Evolutionary conservation across 2,329 filamentous ascomycete genomes (phyloP).

Genomic region (Ilyonectria robusta): DNA sequence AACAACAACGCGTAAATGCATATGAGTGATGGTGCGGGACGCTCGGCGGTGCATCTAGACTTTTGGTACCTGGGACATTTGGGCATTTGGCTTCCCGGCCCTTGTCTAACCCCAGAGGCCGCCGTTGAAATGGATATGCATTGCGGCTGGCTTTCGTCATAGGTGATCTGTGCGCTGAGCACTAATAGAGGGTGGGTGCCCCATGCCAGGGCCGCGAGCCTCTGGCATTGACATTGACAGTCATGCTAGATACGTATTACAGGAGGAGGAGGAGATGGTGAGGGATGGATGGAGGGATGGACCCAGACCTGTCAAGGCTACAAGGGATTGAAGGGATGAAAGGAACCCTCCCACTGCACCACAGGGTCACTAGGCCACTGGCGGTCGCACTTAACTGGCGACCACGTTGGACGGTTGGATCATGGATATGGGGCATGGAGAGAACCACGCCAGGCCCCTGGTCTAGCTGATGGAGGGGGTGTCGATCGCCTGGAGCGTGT

Average conservation of each 20-base stretch:
- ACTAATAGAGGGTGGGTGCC: no score
- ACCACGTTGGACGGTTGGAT: not conserved
- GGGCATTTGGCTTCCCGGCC: not conserved
- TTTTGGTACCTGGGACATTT: not conserved
- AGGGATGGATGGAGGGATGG: not conserved
- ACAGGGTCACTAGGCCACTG: not conserved
- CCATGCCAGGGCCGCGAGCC: no score
- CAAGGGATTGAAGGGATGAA: not conserved
- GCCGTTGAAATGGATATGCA: not conserved
- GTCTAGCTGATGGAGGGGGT: slow-evolving; percentile 27
- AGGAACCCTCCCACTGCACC: not conserved
- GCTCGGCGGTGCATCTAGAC: not conserved
- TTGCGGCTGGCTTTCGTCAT: slow-evolving; percentile 13
- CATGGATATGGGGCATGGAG: not conserved
- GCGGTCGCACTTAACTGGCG: not conserved
- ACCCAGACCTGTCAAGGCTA: not conserved
- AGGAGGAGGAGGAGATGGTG: not conserved
- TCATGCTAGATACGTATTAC: not conserved
- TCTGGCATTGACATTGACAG: slow-evolving; percentile 5
- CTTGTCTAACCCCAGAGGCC: not conserved
- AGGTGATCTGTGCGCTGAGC: slow-evolving; percentile 13
- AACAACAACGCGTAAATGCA: slow-evolving; percentile 4
- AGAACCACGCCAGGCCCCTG: slow-evolving; percentile 6
- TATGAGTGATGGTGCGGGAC: not conserved
- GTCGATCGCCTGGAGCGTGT: slow-evolving; percentile 35